Evolutionary conservation across 2,329 filamentous ascomycete species (phyloP), one percentile per base, ranked within the genome.

Genomic region (Orbilia brochopaga): DNA sequence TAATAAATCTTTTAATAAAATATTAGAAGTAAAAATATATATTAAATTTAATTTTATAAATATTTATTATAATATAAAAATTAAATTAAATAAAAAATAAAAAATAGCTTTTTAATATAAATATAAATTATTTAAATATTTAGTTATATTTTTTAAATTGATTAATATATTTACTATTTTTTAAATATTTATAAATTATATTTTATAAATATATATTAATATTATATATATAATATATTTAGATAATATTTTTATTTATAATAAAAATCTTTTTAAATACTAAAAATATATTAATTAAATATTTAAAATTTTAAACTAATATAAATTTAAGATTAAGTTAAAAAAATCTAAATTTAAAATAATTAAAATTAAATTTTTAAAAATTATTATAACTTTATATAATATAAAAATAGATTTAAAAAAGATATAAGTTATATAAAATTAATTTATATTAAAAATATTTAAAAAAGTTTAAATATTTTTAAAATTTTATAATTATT

Each of bases 221-320:
- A 30, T 24, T 24, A 59, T 67, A 42, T 52, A 32, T 44, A 62
- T 50, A 24, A 35, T 60, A 5, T 73, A 73, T 35, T 48, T 73
- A 46, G 32, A 73, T 48, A 32, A 73, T 60, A 73, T 61, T n/a
- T 44, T 67, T 24, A 61, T 61, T 8, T 67, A 44, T 48, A 52
- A 17, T 30, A 52, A 59, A 24, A 40, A 53, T n/a, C 15, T 21
- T 23, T 19, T 40, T 32, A 48, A 40, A 27, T 53, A n/a, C n/a
- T 58, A 51, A 24, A 7, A 62, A 61, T 32, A 35, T 54, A 23
- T 62, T 37, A n/a, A 63, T 53, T 52, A 19, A 30, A 63, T 40
- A 2, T 21, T 64, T 4, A 17, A 15, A 24, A 21, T 13, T n/a
- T 30, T 3, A 6, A 62, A 13, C 23, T 4, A 35, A 27, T 15